These are phyloP conservation scores for Coemansia sp. DNA, from an alignment of 192 early-diverging fungal genomes.

Conservation along the genomic window DNA sequence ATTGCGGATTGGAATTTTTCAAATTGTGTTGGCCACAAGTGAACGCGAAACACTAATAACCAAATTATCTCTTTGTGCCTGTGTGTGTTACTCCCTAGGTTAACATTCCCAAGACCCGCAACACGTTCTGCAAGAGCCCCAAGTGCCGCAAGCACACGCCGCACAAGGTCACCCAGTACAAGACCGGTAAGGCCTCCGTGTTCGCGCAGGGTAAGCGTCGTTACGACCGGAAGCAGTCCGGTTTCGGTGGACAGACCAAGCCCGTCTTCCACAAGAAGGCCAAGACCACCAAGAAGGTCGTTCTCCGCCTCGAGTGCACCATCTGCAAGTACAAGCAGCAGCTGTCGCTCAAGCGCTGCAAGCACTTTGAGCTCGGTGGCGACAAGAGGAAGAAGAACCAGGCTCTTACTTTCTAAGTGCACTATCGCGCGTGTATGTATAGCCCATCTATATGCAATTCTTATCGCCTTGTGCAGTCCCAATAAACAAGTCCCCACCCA, in stretches of 20 bases:
- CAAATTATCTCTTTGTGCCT: background rate
- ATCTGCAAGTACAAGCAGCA: slow-evolving; percentile 99
- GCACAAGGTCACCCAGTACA: slow-evolving; percentile 99
- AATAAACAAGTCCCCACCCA: slow-evolving; percentile 5
- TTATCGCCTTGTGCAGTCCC: slow-evolving; percentile 1
- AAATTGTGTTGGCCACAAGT: background rate
- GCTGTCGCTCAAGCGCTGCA: slow-evolving; percentile 97
- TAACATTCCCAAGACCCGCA: slow-evolving; percentile 99
- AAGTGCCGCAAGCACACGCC: slow-evolving; percentile 99
- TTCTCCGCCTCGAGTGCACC: slow-evolving; percentile 97
- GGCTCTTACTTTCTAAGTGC: slow-evolving; percentile 83
- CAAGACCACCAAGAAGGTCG: slow-evolving; percentile 99
- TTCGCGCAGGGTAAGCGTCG: slow-evolving; percentile 99
- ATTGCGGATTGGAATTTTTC: background rate
- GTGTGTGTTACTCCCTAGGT: slow-evolving; percentile 60
- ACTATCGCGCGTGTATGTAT: slow-evolving; percentile 9
- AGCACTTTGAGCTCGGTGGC: slow-evolving; percentile 99
- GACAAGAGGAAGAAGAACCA: slow-evolving; percentile 96
- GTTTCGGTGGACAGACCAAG: slow-evolving; percentile 99
- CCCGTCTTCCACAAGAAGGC: slow-evolving; percentile 99
- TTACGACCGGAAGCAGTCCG: slow-evolving; percentile 98
- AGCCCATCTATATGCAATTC: background rate
- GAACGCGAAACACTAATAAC: background rate
- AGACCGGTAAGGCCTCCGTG: slow-evolving; percentile 99
- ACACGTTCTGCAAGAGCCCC: slow-evolving; percentile 99